phyloP scores from a whole-genome alignment of 73 alveolate genomes.

The Breviolum minutum region DNA sequence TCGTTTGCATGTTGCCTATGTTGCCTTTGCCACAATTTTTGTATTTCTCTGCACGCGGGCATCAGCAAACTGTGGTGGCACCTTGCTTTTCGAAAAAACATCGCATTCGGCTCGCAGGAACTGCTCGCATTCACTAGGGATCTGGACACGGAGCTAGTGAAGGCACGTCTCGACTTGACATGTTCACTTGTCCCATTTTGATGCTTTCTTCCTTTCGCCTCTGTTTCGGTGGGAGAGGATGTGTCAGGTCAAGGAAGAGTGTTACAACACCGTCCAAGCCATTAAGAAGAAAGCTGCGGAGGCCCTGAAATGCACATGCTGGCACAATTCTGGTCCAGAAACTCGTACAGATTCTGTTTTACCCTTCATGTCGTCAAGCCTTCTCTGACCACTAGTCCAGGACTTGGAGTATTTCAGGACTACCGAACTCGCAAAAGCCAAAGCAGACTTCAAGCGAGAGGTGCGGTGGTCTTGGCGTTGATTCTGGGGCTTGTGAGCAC shows the following conservation, averaged over 20 bases:
- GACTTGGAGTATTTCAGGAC: conserved; percentile 83
- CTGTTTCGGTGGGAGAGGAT: not conserved
- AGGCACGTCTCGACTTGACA: not conserved
- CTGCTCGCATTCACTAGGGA: conserved; percentile 47
- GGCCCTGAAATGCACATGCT: not conserved
- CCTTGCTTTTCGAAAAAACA: not conserved
- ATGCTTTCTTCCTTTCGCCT: not conserved
- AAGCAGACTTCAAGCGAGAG: conserved; percentile 82
- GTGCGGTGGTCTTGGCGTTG: not conserved
- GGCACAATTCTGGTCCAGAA: no score
- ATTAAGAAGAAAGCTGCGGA: conserved; percentile 69
- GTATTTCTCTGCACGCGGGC: not conserved
- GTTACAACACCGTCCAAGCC: conserved; percentile 64
- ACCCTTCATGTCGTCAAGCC: not conserved
- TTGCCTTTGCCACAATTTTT: no score
- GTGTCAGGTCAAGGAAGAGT: conserved; percentile 55
- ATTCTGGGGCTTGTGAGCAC: no score
- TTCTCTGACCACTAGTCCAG: not conserved
- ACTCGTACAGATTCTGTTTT: not conserved
- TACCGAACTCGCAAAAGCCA: conserved; percentile 72
- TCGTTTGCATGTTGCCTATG: not conserved
- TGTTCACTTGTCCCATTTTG: not conserved
- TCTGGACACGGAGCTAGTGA: conserved; percentile 86
- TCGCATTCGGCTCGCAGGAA: not conserved
- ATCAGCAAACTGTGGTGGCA: not conserved